Base-by-base conservation (phyloP, 192 early-diverging fungal species). In the Entomortierella lignicola region DNA sequence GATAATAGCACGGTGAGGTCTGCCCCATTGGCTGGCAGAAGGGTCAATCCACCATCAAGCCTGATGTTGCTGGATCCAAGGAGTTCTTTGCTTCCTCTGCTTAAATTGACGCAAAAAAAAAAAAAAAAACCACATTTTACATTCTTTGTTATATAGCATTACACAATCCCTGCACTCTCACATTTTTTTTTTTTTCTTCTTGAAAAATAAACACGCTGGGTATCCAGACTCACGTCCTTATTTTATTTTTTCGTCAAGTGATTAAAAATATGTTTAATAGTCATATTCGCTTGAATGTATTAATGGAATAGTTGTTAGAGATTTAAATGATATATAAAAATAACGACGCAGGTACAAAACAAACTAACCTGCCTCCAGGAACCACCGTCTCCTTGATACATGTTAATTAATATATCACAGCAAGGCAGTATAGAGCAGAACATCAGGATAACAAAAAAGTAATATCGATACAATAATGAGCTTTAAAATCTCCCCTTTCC, bases 21-120 rank as follows among this genome's bases (percentile, higher is more conserved):
- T 94, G 92, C 89, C 94, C 93, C 50, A 91, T 89, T 66, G 89
- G 90, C 87, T 96, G 95, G 94, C 83, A 87, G 69, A 90, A 91
- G 80, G 96, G 95, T 63, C 75, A 79, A 54, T 58, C 75, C 42
- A 79, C 75, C 67, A 79, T 79, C 63, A 79, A 79, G 75, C 67
- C 75, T 29, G 75, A 79, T 70, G 75, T 79, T 32, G 53, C 55
- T 65, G 75, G 75, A 60, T 79, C 75, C 68, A 79, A 79, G 75
- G 75, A 79, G 61, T 79, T 79, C 67, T 79, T 79, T 39, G 75
- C 75, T 51, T 56, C 58, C 75, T 79, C 75, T 70, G 75, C 75
- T 55, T 79, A 79, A 79, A 66, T 30, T 32, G 4, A 39, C 11
- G 8, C 10, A 13, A 3, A 54, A 54, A 15, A 4, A 8, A 5